Conservation (phyloP, 225 moss, liverwort and hornwort genomes). For the Pseudisothecium myosuroides region DNA sequence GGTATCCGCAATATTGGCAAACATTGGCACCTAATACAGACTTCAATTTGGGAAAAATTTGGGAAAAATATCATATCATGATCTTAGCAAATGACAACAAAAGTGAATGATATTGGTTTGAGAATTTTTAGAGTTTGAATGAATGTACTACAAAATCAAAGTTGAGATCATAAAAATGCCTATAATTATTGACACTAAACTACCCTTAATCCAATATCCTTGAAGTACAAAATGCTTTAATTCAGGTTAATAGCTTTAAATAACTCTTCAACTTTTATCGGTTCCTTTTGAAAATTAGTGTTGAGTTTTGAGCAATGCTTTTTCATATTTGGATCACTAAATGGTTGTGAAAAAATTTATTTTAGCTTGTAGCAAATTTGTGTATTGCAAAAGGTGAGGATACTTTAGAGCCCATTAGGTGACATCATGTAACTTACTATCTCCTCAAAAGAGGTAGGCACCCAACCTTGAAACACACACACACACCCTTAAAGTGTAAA, state of each 20-base stretch:
- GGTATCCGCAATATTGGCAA: too few relatives aligned
- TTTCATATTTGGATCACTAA: not conserved
- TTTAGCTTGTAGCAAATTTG: accelerated
- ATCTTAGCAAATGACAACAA: not conserved
- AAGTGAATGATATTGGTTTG: not conserved
- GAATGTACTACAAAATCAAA: not conserved
- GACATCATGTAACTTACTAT: not conserved
- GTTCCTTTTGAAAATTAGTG: not conserved
- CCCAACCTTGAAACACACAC: too few relatives aligned
- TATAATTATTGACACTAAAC: not conserved
- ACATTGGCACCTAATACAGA: too few relatives aligned
- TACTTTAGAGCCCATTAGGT: not conserved
- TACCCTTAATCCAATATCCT: accelerated
- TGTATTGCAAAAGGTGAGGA: not conserved
- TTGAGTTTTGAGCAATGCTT: not conserved
- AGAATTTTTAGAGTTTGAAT: not conserved
- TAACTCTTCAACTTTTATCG: not conserved
- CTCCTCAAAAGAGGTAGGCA: too few relatives aligned
- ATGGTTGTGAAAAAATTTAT: too few relatives aligned
- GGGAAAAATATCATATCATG: accelerated
- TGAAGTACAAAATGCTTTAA: not conserved
- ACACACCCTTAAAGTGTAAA: too few relatives aligned
- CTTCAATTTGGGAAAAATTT: too few relatives aligned
- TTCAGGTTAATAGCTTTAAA: not conserved
- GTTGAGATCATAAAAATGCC: too few relatives aligned